Evolutionary conservation across 768 basidiomycete species (phyloP).

Genomic region (Pleurotus ostreatus): DNA sequence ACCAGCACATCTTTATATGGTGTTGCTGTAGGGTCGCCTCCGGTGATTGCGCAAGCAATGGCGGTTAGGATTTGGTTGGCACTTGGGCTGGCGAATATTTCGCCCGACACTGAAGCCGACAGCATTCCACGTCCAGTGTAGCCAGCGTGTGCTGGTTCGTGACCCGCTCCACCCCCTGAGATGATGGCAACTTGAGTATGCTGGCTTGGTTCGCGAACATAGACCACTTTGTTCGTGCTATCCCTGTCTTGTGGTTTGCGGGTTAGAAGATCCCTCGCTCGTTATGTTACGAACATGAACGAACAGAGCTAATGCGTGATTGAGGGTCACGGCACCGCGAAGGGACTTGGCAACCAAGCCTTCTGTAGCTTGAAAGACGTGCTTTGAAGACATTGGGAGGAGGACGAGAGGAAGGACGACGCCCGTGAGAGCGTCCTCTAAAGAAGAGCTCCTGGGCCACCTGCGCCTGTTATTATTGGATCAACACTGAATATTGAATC

Average conservation of each 20-base stretch:
- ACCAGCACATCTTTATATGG: conserved; percentile 29
- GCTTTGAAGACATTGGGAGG: conserved; percentile 34
- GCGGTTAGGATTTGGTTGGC: conserved; percentile 52
- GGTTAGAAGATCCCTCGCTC: background rate
- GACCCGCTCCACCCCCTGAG: conserved; percentile 51
- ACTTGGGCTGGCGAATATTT: conserved; percentile 60
- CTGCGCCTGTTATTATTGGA: no score
- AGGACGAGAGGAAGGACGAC: conserved; percentile 10
- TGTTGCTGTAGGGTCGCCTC: conserved; percentile 12
- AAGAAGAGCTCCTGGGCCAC: no score
- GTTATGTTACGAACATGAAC: background rate
- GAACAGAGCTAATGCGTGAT: conserved; percentile 33
- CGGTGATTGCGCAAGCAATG: conserved; percentile 41
- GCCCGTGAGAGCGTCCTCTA: background rate
- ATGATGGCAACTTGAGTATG: conserved; percentile 34
- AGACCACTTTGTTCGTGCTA: conserved; percentile 30
- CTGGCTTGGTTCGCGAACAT: conserved; percentile 18
- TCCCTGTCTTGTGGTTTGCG: conserved; percentile 24
- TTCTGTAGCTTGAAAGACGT: conserved; percentile 36
- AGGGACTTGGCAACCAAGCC: conserved; percentile 40
- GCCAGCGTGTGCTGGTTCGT: conserved; percentile 56
- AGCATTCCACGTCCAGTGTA: conserved; percentile 59
- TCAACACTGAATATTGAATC: no score
- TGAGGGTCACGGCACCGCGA: conserved; percentile 35
- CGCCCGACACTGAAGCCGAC: conserved; percentile 52